These are phyloP conservation scores for Tubosaeta sp. DNA, from an alignment of 768 basidiomycete genomes.

Conservation along the genomic window DNA sequence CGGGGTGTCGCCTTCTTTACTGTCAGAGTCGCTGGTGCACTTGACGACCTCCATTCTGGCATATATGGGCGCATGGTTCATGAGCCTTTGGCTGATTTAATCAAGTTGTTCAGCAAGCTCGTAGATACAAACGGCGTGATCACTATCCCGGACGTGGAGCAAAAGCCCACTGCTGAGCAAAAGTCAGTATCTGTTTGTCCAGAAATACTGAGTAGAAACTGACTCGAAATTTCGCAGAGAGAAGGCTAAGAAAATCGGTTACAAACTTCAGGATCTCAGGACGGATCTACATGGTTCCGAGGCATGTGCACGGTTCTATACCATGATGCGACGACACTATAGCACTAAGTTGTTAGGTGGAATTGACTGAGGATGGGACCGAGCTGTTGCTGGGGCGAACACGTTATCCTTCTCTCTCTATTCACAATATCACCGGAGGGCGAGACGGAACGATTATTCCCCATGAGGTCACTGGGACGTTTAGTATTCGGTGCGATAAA, in stretches of 20 bases:
- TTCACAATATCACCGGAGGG: constrained; percentile 67
- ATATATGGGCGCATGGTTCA: constrained; percentile 73
- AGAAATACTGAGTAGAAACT: neutral
- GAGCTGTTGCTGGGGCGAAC: constrained; percentile 57
- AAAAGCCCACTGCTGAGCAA: constrained; percentile 58
- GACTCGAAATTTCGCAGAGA: neutral
- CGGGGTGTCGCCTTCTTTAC: constrained; percentile 83
- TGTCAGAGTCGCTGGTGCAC: constrained; percentile 73
- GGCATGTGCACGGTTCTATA: neutral
- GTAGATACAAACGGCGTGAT: constrained; percentile 72
- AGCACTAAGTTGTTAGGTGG: constrained; percentile 28
- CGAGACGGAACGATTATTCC: constrained; percentile 58
- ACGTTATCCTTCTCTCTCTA: constrained; percentile 54
- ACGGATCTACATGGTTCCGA: neutral
- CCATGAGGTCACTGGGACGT: constrained; percentile 50
- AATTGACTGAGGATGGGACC: constrained; percentile 48
- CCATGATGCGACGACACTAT: too few relatives aligned
- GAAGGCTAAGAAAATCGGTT: neutral
- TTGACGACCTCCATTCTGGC: constrained; percentile 83
- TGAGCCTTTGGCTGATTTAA: constrained; percentile 87
- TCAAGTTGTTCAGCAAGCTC: constrained; percentile 71
- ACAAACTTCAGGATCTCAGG: neutral
- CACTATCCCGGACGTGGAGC: constrained; percentile 78
- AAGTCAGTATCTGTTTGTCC: neutral
- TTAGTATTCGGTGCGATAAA: constrained; percentile 48